These are phyloP conservation scores for Dactylellina leptospora DNA, from an alignment of 2,329 filamentous ascomycete species.

Conservation along the genomic window DNA sequence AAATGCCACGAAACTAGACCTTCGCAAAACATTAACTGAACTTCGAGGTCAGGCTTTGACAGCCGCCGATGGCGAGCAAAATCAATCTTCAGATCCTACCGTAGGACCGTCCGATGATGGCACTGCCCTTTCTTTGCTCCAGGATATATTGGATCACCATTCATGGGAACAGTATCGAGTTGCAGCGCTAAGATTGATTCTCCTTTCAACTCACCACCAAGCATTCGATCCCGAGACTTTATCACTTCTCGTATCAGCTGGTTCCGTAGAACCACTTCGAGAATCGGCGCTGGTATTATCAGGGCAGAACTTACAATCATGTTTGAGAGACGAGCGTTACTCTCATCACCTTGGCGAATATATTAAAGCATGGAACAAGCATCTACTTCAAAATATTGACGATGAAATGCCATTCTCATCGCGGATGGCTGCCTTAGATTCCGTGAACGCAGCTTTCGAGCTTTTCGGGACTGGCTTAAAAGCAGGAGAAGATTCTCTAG, in stretches of 20 bases:
- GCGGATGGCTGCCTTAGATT: constrained; percentile 69
- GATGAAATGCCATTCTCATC: constrained; percentile 69
- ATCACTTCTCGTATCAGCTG: neutral
- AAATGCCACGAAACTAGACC: neutral
- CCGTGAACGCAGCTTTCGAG: constrained; percentile 63
- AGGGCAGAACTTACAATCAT: constrained; percentile 11
- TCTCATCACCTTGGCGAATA: neutral
- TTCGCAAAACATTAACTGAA: constrained; percentile 4
- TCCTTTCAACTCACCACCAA: constrained; percentile 20
- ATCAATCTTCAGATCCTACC: too few species aligned
- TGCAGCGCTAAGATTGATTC: constrained; percentile 29
- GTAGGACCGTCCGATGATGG: neutral
- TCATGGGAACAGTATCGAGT: constrained; percentile 46
- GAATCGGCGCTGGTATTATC: constrained; percentile 36
- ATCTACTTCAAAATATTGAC: constrained; percentile 25
- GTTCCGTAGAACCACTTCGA: constrained; percentile 42
- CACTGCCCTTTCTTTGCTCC: constrained; percentile 4
- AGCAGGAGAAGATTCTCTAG: constrained; percentile 57
- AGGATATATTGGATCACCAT: constrained; percentile 13
- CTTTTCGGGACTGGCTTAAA: too few species aligned
- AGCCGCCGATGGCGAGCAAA: too few species aligned
- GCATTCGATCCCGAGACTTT: neutral
- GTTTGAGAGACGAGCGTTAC: neutral
- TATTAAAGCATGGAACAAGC: constrained; percentile 26
- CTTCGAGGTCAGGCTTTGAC: too few species aligned